Percentiles rank a stretch among this genome's conserved stretches.
These are phyloP conservation scores for Dictyostelium capitatum DNA, from an alignment of 78 protist species.

Conservation along the genomic window DNA sequence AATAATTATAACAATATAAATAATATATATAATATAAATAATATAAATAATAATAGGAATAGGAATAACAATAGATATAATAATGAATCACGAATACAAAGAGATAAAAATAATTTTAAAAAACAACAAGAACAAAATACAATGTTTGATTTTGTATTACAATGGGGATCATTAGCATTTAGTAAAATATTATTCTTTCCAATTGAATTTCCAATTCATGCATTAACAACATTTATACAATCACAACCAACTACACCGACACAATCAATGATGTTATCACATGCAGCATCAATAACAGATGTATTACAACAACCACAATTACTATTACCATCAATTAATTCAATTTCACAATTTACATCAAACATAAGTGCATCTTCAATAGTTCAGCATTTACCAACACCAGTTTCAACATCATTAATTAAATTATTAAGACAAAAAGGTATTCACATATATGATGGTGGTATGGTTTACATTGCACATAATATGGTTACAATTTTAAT, in stretches of 20 bases:
- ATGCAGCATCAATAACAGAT: background rate
- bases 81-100: background rate
- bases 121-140: background rate
- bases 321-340: background rate
- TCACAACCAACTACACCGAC: constrained; percentile 51
- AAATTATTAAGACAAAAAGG: constrained; percentile 52
- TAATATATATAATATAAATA: constrained; percentile 9
- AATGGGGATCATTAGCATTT: constrained; percentile 63
- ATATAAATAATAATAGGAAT: constrained; percentile 3
- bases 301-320: background rate
- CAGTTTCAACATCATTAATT: background rate
- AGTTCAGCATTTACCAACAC: background rate
- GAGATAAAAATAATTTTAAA: constrained; percentile 1
- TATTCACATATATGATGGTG: constrained; percentile 67
- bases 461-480: constrained; percentile 49
- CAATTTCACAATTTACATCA: background rate
- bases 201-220: constrained; percentile 72
- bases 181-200: constrained; percentile 66
- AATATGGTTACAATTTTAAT: constrained; percentile 42
- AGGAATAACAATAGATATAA: background rate
- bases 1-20: background rate
- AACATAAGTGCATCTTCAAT: background rate
- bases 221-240: constrained; percentile 71
- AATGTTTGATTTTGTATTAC: constrained; percentile 62
- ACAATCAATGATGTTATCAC: constrained; percentile 25